Percentiles rank a stretch among this genome's conserved stretches.
These are phyloP conservation scores for Marasmius tenuissimus DNA, from an alignment of 1,284 basidiomycete species.

Conservation along the genomic window DNA sequence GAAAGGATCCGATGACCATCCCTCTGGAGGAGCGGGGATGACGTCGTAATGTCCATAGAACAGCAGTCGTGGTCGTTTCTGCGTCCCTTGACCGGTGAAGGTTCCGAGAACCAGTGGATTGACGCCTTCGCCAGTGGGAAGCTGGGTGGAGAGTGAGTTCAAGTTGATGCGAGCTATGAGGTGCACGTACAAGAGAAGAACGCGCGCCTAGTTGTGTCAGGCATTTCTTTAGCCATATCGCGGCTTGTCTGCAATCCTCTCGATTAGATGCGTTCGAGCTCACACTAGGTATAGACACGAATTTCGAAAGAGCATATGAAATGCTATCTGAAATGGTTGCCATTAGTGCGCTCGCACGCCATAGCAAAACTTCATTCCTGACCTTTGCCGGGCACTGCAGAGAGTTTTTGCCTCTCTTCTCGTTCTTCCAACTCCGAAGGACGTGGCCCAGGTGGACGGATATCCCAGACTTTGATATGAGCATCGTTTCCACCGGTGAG, in stretches of 20 bases:
- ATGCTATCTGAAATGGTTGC: slow-evolving; percentile 52
- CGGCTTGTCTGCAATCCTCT: slow-evolving; percentile 92
- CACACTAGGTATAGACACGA: slow-evolving; percentile 86
- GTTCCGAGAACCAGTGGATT: slow-evolving; percentile 88
- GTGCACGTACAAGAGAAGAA: slow-evolving; percentile 61
- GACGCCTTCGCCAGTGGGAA: slow-evolving; percentile 60
- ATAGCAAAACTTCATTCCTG: background rate
- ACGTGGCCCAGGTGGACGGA: slow-evolving; percentile 29
- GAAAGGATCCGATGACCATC: slow-evolving; percentile 90
- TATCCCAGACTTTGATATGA: slow-evolving; percentile 63
- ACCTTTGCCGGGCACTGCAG: background rate
- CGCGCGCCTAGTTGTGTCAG: slow-evolving; percentile 84
- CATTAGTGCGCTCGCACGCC: background rate
- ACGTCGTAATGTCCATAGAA: slow-evolving; percentile 98
- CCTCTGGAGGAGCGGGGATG: slow-evolving; percentile 70
- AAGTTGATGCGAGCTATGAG: background rate
- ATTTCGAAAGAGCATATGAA: slow-evolving; percentile 77
- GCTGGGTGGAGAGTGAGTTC: slow-evolving; percentile 35
- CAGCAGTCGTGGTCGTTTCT: slow-evolving; percentile 67
- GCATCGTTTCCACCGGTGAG: slow-evolving; percentile 87
- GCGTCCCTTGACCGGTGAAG: slow-evolving; percentile 45
- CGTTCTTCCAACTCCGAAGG: slow-evolving; percentile 8
- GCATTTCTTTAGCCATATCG: slow-evolving; percentile 88
- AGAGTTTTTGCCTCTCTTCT: slow-evolving; percentile 7
- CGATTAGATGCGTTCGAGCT: slow-evolving; percentile 67